These are phyloP conservation scores for Malus hybrid DNA, from an alignment of 331 rosid species.

Conservation along the genomic window DNA sequence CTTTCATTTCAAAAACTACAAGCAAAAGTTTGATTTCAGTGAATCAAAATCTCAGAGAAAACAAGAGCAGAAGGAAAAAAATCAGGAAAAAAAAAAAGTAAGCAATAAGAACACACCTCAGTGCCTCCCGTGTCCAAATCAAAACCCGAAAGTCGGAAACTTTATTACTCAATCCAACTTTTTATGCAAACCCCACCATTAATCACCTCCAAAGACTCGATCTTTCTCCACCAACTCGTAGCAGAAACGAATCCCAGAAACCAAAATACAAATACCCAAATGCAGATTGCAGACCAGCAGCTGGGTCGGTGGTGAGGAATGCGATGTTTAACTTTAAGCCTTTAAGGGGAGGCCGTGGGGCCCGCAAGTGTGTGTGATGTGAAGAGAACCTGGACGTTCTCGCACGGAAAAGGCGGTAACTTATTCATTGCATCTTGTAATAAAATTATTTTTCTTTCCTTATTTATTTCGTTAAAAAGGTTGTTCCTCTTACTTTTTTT, in stretches of 20 bases:
- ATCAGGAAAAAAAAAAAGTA: too few species aligned
- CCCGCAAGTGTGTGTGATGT: conserved; percentile 35
- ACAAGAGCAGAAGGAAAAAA: neutral
- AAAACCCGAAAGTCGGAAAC: neutral
- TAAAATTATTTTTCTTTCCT: neutral
- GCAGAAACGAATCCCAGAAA: neutral
- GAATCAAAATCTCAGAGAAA: neutral
- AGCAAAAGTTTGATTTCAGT: neutral
- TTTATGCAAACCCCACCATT: neutral
- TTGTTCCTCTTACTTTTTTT: neutral
- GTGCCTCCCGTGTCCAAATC: conserved; percentile 3
- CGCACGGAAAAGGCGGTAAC: neutral
- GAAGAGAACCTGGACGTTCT: conserved; percentile 46
- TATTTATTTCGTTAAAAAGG: neutral
- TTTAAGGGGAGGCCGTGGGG: conserved; percentile 12
- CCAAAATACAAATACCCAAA: neutral
- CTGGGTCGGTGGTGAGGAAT: neutral
- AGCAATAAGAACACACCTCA: neutral
- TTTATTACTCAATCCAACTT: neutral
- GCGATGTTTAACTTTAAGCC: neutral
- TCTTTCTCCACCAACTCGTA: neutral
- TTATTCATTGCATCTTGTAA: neutral
- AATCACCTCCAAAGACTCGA: neutral
- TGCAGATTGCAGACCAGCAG: neutral
- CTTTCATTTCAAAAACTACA: neutral